A percentile compares a stretch with the other conserved stretches of the same genome.
Conservation (phyloP, 768 basidiomycete genomes). For the Mrakia blollopis region DNA sequence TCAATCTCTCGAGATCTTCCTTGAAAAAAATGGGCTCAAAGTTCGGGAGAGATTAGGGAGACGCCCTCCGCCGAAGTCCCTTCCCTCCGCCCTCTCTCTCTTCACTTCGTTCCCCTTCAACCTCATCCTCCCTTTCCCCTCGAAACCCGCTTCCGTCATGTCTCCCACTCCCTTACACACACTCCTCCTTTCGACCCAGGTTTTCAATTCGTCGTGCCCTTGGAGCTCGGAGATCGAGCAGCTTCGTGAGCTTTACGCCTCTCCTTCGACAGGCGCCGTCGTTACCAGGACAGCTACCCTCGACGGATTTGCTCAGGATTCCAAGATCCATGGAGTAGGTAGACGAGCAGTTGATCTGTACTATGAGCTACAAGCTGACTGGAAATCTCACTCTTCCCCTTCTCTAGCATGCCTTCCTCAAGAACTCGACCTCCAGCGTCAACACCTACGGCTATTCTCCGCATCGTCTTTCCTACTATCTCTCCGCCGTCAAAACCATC, state of each 20-base stretch:
- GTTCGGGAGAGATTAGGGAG: too few species aligned
- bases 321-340: conserved; percentile 56
- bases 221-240: conserved; percentile 71
- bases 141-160: not conserved
- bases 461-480: conserved; percentile 61
- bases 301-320: conserved; percentile 64
- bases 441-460: conserved; percentile 89
- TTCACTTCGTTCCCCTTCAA: not conserved
- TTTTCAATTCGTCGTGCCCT: conserved; percentile 73
- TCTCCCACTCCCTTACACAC: not conserved
- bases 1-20: too few species aligned
- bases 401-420: conserved; percentile 21
- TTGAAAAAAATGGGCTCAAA: too few species aligned
- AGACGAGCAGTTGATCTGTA: too few species aligned
- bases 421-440: conserved; percentile 51
- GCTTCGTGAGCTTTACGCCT: conserved; percentile 61
- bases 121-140: not conserved
- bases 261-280: conserved; percentile 67
- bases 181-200: conserved; percentile 41
- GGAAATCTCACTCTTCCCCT: not conserved
- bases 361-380: not conserved
- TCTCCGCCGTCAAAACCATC: conserved; percentile 57
- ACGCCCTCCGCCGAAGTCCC: too few species aligned
- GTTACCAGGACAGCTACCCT: conserved; percentile 73
- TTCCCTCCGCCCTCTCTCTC: not conserved